A percentile compares a stretch with the other conserved stretches of the same genome.
phyloP scores from a whole-genome alignment of 768 basidiomycete genomes.

The Favolaschia claudopus region DNA sequence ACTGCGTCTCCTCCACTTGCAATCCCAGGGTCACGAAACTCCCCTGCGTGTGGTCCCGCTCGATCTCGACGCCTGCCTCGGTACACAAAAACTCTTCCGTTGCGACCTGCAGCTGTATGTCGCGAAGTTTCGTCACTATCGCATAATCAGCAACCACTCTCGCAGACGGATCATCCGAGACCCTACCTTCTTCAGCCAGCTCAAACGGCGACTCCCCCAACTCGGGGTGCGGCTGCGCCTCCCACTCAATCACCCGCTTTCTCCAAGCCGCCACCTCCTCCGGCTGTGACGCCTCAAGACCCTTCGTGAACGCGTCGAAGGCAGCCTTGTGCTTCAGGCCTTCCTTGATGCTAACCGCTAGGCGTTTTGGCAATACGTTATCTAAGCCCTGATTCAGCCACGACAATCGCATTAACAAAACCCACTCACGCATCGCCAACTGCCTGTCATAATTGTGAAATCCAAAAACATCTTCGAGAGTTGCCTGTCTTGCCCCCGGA shows the following conservation, averaged over 20 bases:
- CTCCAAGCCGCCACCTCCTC: slow-evolving; percentile 4
- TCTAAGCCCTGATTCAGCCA: too few species aligned
- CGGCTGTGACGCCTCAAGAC: not conserved
- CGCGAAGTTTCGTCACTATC: too few species aligned
- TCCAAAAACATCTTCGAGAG: not conserved
- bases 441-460: not conserved
- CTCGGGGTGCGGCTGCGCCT: not conserved
- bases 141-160: too few species aligned
- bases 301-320: not conserved
- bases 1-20: too few species aligned
- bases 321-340: not conserved
- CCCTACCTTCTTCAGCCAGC: not conserved
- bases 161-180: not conserved
- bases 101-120: too few species aligned
- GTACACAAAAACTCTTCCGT: too few species aligned
- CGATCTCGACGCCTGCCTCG: too few species aligned
- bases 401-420: too few species aligned
- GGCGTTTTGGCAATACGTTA: not conserved
- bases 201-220: not conserved
- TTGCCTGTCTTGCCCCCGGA: not conserved
- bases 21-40: too few species aligned
- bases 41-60: too few species aligned
- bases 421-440: too few species aligned
- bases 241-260: slow-evolving; percentile 2
- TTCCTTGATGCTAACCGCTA: not conserved